phyloP scores from a whole-genome alignment of 306 rosid species.

The cucumber (Cucumis sativus) region DNA sequence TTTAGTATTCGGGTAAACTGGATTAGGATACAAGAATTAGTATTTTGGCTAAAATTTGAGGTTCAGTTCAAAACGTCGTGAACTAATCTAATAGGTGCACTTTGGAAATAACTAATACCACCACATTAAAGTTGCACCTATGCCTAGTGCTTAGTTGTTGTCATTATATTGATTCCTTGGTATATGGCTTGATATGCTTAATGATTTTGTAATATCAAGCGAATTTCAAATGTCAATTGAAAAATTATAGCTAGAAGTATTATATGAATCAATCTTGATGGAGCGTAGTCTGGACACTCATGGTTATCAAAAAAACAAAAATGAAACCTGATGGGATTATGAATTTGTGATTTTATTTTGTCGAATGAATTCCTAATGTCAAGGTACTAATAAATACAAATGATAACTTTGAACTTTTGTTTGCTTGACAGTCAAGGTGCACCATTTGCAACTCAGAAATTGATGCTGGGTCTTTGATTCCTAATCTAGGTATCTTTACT shows the following conservation, averaged over 20 bases:
- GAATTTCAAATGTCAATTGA: neutral
- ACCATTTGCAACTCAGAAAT: conserved; percentile 71
- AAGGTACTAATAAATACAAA: conserved; percentile 22
- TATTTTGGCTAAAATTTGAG: neutral
- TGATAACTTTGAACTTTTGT: conserved; percentile 39
- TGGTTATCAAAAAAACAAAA: too few species aligned
- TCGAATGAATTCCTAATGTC: conserved; percentile 20
- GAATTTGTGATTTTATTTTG: conserved; percentile 4
- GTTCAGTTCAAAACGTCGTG: too few species aligned
- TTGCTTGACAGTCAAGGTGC: conserved; percentile 77
- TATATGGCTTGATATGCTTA: neutral
- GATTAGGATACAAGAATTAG: neutral
- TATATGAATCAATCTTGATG: neutral
- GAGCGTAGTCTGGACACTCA: too few species aligned
- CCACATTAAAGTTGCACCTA: neutral
- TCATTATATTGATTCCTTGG: neutral
- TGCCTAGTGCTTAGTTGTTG: neutral
- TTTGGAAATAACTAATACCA: neutral
- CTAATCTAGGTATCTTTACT: conserved; percentile 62
- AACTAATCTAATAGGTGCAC: neutral
- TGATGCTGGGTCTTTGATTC: conserved; percentile 59
- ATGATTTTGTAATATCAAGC: neutral
- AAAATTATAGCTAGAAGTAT: neutral
- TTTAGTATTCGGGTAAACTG: neutral
- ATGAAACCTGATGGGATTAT: conserved; percentile 7